A percentile compares a stretch with the other conserved stretches of the same genome.
Evolutionary conservation across 495 filamentous ascomycete species (phyloP).

Genomic region (Staphylotrichum tortipilum): DNA sequence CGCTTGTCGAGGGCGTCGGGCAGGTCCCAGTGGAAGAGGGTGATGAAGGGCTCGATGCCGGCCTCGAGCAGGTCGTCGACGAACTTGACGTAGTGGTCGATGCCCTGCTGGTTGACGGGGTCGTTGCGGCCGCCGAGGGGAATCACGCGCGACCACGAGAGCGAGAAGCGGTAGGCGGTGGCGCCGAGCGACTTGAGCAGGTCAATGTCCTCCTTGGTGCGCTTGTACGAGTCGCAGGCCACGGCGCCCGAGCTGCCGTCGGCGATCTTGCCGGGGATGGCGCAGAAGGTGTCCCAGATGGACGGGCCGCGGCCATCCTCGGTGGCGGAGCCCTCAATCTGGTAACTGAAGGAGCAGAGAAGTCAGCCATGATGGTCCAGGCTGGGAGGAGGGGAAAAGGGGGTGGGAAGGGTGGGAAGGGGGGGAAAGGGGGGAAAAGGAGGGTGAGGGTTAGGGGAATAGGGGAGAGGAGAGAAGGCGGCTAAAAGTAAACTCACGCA

Average conservation of each 20-base stretch:
- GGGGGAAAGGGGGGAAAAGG: no score
- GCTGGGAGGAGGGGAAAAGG: no score
- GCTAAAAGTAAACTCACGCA: conserved; percentile 47
- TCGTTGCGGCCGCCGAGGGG: conserved; percentile 55
- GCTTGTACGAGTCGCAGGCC: conserved; percentile 70
- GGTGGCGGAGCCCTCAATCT: conserved; percentile 62
- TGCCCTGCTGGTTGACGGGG: conserved; percentile 50
- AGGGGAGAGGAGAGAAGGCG: neutral
- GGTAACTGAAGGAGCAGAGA: conserved; percentile 45
- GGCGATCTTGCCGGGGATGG: conserved; percentile 65
- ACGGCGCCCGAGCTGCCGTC: conserved; percentile 59
- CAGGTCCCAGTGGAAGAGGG: conserved; percentile 58
- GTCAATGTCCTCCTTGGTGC: conserved; percentile 62
- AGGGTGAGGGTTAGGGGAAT: no score
- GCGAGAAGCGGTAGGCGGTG: conserved; percentile 63
- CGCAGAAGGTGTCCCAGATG: conserved; percentile 73
- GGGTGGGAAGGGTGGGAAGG: no score
- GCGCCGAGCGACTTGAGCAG: conserved; percentile 58
- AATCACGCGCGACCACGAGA: conserved; percentile 68
- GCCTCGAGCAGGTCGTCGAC: conserved; percentile 51
- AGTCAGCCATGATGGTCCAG: neutral
- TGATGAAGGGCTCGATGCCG: conserved; percentile 53
- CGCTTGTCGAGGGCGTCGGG: conserved; percentile 52
- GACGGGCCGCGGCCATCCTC: conserved; percentile 63
- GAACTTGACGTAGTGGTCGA: conserved; percentile 54